Percentiles rank a stretch among this genome's conserved stretches.
Conservation (phyloP, 2,329 filamentous ascomycete species). For the Byssothecium circinans region DNA sequence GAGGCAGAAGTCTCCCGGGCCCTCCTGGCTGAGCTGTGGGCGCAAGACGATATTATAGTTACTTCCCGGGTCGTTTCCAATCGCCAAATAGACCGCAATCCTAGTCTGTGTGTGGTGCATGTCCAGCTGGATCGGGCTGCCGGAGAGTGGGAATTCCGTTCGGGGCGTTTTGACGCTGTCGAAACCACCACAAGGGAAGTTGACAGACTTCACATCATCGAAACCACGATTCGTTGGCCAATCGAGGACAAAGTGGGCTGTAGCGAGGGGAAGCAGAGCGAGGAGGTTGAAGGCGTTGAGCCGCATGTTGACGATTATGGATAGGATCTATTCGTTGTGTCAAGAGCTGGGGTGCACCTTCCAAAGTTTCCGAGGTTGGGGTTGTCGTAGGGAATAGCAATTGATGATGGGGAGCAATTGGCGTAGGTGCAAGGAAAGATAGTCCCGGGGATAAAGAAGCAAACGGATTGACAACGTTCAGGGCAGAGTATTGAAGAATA, state of each 20-base stretch:
- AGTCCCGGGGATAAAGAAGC: no score
- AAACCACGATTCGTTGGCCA: slow-evolving; percentile 57
- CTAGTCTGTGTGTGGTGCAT: slow-evolving; percentile 57
- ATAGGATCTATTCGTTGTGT: no score
- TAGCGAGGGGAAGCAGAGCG: slow-evolving; percentile 48
- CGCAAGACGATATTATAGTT: slow-evolving; percentile 72
- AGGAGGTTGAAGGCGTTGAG: slow-evolving; percentile 41
- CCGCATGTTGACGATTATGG: slow-evolving; percentile 37
- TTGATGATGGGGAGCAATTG: background rate
- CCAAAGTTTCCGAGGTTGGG: no score
- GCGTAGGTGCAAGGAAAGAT: background rate
- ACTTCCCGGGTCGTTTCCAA: slow-evolving; percentile 56
- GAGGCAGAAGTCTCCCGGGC: slow-evolving; percentile 68
- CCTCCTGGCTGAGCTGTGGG: slow-evolving; percentile 60
- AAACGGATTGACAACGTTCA: no score
- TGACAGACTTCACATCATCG: slow-evolving; percentile 50
- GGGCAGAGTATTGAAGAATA: no score
- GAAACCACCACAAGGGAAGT: slow-evolving; percentile 56
- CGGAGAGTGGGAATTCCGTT: slow-evolving; percentile 52
- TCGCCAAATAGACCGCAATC: slow-evolving; percentile 56
- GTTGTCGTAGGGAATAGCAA: slow-evolving; percentile 1
- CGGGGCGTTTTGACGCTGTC: slow-evolving; percentile 48
- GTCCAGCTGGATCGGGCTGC: slow-evolving; percentile 55
- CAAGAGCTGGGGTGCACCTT: no score
- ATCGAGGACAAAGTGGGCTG: slow-evolving; percentile 60